Conservation (phyloP, 2,329 filamentous ascomycete species). For the Leptographium wingfieldii region DNA sequence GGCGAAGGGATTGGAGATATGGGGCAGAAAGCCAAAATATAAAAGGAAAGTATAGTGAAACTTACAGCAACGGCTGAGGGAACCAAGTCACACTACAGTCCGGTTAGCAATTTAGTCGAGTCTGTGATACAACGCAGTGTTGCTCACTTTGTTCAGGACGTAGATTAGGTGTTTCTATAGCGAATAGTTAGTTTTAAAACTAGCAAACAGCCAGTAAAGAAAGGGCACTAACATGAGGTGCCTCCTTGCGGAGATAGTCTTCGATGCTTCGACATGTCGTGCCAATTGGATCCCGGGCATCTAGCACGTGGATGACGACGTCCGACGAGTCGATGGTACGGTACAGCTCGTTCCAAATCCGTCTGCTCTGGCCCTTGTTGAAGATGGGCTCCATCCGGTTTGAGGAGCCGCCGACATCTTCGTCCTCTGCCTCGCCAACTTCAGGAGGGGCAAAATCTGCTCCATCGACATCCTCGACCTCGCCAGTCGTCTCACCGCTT, state of each 20-base stretch:
- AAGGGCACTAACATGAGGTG: conserved; percentile 47
- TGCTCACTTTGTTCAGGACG: conserved; percentile 57
- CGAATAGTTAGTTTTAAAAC: not conserved
- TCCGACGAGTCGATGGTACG: conserved; percentile 84
- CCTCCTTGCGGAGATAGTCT: conserved; percentile 87
- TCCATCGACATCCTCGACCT: conserved; percentile 24
- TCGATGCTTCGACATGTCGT: conserved; percentile 84
- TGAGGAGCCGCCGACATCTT: conserved; percentile 21
- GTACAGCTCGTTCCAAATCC: conserved; percentile 86
- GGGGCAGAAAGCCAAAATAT: conserved; percentile 4
- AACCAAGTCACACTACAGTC: conserved; percentile 59
- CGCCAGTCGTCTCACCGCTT: not conserved
- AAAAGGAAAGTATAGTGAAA: conserved; percentile 21
- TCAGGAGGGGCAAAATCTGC: conserved; percentile 18
- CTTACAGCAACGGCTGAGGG: conserved; percentile 92
- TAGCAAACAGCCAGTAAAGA: no score
- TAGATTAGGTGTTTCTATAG: conserved; percentile 72
- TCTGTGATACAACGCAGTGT: not conserved
- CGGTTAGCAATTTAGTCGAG: not conserved
- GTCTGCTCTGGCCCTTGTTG: conserved; percentile 85
- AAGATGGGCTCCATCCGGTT: conserved; percentile 74
- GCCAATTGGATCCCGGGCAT: conserved; percentile 79
- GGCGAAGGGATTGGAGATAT: conserved; percentile 13
- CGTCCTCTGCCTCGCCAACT: conserved; percentile 15
- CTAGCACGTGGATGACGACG: conserved; percentile 88